These are phyloP conservation scores for Beauveria varroae DNA, from an alignment of 2,329 filamentous ascomycete genomes.

Conservation along the genomic window DNA sequence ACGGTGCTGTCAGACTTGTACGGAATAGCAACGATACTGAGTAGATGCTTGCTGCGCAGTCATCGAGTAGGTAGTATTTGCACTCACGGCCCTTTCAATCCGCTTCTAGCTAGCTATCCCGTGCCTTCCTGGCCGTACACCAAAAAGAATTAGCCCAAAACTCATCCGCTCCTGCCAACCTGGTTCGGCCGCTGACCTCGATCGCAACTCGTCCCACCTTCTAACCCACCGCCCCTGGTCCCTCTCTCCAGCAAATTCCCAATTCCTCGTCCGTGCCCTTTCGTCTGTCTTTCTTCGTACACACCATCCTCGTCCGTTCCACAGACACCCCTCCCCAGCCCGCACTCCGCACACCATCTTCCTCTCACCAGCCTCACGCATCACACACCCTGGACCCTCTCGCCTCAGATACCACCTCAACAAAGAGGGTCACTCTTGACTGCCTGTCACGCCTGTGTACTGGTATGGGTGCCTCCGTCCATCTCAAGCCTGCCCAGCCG, in stretches of 20 bases:
- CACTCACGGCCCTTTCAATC: neutral
- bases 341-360: neutral
- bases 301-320: neutral
- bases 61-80: no score
- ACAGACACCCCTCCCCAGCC: neutral
- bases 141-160: neutral
- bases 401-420: slow-evolving; percentile 10
- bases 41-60: neutral
- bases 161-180: neutral
- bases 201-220: slow-evolving; percentile 10
- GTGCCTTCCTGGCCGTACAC: neutral
- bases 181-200: slow-evolving; percentile 2
- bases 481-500: slow-evolving; percentile 6
- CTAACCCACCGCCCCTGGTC: neutral
- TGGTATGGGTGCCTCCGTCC: neutral
- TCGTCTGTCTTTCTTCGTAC: neutral
- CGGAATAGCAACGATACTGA: no score
- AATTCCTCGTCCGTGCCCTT: slow-evolving; percentile 2
- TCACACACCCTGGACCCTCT: slow-evolving; percentile 2
- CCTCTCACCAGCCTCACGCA: neutral
- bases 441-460: neutral
- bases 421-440: neutral
- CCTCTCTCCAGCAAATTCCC: neutral
- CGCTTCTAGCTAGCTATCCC: neutral
- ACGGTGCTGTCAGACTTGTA: neutral